These are phyloP conservation scores for Lepraria neglecta DNA, from an alignment of 495 filamentous ascomycete species.

Conservation along the genomic window DNA sequence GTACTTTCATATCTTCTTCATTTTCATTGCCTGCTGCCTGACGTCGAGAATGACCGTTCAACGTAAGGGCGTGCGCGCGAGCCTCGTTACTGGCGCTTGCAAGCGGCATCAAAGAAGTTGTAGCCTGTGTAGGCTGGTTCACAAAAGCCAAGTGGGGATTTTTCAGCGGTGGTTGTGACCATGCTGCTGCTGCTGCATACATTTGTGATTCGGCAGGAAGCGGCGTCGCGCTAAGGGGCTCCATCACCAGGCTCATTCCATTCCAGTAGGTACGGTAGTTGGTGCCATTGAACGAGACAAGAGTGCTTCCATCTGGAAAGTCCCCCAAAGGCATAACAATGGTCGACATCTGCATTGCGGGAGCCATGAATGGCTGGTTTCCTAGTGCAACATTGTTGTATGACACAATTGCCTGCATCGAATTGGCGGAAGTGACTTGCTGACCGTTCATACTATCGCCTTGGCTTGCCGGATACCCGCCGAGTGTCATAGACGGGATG, in stretches of 20 bases:
- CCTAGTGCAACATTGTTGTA: background rate
- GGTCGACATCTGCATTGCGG: constrained; percentile 12
- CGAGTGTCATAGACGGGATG: background rate
- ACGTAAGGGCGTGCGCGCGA: constrained; percentile 14
- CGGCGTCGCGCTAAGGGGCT: constrained; percentile 15
- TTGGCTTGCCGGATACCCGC: background rate
- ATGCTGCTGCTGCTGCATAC: background rate
- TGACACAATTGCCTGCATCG: background rate
- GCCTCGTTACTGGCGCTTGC: constrained; percentile 18
- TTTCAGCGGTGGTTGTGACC: background rate
- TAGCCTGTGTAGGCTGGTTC: background rate
- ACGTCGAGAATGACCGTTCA: constrained; percentile 13
- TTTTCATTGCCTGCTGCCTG: constrained; percentile 24
- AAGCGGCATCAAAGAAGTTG: constrained; percentile 2
- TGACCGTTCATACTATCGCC: background rate
- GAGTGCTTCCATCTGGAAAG: constrained; percentile 20
- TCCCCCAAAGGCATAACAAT: constrained; percentile 13
- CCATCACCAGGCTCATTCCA: constrained; percentile 18
- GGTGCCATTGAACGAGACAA: constrained; percentile 23
- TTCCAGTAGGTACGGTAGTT: constrained; percentile 25
- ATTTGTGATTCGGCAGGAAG: background rate
- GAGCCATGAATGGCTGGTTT: constrained; percentile 4
- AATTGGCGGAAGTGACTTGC: background rate
- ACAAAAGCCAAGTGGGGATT: background rate
- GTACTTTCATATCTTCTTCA: constrained; percentile 24